Percentiles rank a stretch among this genome's conserved stretches.
Conservation (phyloP, 2,329 filamentous ascomycete species). For the Ascochyta viciae-villosae region DNA sequence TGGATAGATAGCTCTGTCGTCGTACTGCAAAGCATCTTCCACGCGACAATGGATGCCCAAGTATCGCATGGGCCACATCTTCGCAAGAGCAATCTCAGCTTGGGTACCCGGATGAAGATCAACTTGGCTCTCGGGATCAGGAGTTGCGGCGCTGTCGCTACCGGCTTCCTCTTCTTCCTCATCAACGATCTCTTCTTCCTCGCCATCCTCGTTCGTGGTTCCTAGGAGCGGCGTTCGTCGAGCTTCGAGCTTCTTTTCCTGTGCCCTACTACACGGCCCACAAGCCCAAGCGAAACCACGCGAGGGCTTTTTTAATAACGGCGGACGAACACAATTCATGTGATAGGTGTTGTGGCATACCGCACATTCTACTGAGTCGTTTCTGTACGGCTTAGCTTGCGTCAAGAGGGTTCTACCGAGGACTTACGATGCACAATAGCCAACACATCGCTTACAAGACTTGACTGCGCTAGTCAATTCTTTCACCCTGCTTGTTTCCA, state of each 20-base stretch:
- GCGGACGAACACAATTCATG: slow-evolving; percentile 96
- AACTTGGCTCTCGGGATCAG: slow-evolving; percentile 58
- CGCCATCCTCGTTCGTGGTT: slow-evolving; percentile 62
- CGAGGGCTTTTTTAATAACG: slow-evolving; percentile 92
- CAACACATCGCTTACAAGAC: slow-evolving; percentile 88
- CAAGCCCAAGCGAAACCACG: slow-evolving; percentile 98
- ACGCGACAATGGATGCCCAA: slow-evolving; percentile 93
- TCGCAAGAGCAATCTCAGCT: slow-evolving; percentile 90
- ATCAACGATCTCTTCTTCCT: slow-evolving; percentile 69
- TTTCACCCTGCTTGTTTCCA: slow-evolving; percentile 92
- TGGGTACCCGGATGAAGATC: slow-evolving; percentile 72
- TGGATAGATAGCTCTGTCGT: slow-evolving; percentile 91
- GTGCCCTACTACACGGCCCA: slow-evolving; percentile 92
- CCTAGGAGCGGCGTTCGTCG: slow-evolving; percentile 80
- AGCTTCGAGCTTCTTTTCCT: slow-evolving; percentile 90
- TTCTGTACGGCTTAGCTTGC: slow-evolving; percentile 59
- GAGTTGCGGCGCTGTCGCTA: slow-evolving; percentile 66
- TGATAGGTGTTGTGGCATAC: slow-evolving; percentile 96
- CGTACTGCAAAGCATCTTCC: slow-evolving; percentile 94
- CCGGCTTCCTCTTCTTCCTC: slow-evolving; percentile 72
- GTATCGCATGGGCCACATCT: slow-evolving; percentile 95
- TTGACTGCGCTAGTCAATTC: slow-evolving; percentile 96
- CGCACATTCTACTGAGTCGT: slow-evolving; percentile 95
- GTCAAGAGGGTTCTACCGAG: not conserved
- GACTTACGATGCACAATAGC: slow-evolving; percentile 88